phyloP scores from a whole-genome alignment of 2,329 filamentous ascomycete genomes.

The Rhinocladiella similis region DNA sequence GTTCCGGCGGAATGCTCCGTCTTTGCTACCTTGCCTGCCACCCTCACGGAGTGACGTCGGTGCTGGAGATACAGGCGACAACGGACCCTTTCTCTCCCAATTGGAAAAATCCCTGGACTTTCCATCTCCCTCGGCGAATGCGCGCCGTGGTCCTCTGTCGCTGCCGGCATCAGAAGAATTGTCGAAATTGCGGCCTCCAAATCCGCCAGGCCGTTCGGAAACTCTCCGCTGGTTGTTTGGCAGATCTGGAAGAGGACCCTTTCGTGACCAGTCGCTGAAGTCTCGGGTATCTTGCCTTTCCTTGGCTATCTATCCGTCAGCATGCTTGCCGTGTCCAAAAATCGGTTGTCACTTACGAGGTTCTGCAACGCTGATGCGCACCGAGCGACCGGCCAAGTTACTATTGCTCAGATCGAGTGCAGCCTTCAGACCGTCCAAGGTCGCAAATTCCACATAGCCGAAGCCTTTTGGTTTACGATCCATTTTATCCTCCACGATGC shows the following conservation, averaged over 20 bases:
- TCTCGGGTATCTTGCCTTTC: constrained; percentile 77
- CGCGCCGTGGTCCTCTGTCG: constrained; percentile 69
- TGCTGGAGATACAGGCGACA: constrained; percentile 66
- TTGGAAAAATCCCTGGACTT: constrained; percentile 79
- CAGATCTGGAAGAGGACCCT: constrained; percentile 79
- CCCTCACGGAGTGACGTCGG: constrained; percentile 51
- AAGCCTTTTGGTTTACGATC: constrained; percentile 95
- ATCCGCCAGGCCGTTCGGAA: constrained; percentile 53
- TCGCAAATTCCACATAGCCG: constrained; percentile 92
- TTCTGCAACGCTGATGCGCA: constrained; percentile 94
- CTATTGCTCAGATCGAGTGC: constrained; percentile 80
- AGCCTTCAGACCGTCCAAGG: constrained; percentile 85
- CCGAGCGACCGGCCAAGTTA: constrained; percentile 82
- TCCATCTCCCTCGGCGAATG: constrained; percentile 67
- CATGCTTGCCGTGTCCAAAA: not conserved
- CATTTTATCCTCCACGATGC: constrained; percentile 95
- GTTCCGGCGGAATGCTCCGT: constrained; percentile 63
- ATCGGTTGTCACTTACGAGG: constrained; percentile 71
- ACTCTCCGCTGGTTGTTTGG: constrained; percentile 57
- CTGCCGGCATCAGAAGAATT: constrained; percentile 56
- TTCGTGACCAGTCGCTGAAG: constrained; percentile 87
- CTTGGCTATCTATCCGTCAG: constrained; percentile 67
- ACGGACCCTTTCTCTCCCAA: constrained; percentile 93
- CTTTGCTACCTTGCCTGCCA: constrained; percentile 59
- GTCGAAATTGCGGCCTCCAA: constrained; percentile 56